Evolutionary conservation across 768 basidiomycete species (phyloP).

Genomic region (Dioszegia hungarica): DNA sequence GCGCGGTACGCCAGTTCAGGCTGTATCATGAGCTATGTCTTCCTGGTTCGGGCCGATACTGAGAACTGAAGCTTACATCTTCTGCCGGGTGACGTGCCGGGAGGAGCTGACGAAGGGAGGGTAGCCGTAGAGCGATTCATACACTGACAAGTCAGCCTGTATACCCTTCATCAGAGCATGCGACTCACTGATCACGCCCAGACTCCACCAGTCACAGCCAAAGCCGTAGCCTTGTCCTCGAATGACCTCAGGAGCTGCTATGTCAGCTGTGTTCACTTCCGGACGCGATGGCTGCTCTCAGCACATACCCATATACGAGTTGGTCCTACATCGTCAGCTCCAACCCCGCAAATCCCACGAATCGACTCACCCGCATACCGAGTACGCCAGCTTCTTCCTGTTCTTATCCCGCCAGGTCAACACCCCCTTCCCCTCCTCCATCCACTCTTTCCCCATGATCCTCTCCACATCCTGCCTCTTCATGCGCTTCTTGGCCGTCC

Average conservation of each 20-base stretch:
- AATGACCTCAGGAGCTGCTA: slow-evolving; percentile 50
- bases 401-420: slow-evolving; percentile 97
- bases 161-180: background rate
- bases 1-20: slow-evolving; percentile 83
- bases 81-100: slow-evolving; percentile 92
- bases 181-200: slow-evolving; percentile 71
- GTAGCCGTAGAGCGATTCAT: slow-evolving; percentile 89
- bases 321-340: slow-evolving; percentile 36
- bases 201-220: slow-evolving; percentile 97
- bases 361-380: slow-evolving; percentile 45
- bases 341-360: background rate
- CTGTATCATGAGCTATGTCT: slow-evolving; percentile 15
- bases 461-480: slow-evolving; percentile 74
- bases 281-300: slow-evolving; percentile 85
- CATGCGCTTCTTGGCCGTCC: slow-evolving; percentile 71
- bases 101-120: slow-evolving; percentile 95
- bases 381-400: slow-evolving; percentile 69
- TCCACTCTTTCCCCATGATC: slow-evolving; percentile 64
- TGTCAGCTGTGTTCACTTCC: slow-evolving; percentile 7
- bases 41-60: background rate
- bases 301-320: slow-evolving; percentile 54
- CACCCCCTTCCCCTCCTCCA: slow-evolving; percentile 68
- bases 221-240: slow-evolving; percentile 70
- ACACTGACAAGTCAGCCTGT: slow-evolving; percentile 53
- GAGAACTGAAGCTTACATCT: slow-evolving; percentile 58